A percentile compares a stretch with the other conserved stretches of the same genome.
Conservation (phyloP, 306 rosid species). For the Pyrus betulifolia region DNA sequence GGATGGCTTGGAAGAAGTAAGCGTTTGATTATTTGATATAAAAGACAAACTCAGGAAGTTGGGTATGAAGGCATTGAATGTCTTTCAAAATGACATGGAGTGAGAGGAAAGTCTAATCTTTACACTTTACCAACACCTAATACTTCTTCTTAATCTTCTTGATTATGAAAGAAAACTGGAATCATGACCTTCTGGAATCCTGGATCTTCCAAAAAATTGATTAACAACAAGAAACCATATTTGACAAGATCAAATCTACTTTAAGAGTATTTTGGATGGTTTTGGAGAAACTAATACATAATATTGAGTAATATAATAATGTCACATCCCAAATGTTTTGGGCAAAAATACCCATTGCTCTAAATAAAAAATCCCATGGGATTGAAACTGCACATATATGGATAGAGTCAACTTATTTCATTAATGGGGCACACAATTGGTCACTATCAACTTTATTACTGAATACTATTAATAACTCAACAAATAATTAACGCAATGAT, state of each 20-base stretch:
- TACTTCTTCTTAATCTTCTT: too few relatives aligned
- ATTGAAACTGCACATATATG: too few relatives aligned
- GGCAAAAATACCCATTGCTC: neutral
- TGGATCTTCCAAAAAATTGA: neutral
- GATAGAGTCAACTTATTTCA: too few relatives aligned
- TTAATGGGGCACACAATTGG: neutral
- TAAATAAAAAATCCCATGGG: neutral
- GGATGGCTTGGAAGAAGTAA: neutral
- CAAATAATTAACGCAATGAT: neutral
- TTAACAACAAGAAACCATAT: neutral
- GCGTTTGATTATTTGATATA: neutral
- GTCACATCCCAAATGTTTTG: neutral
- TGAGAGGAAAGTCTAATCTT: neutral
- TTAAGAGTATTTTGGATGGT: neutral
- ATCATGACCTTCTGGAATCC: too few relatives aligned
- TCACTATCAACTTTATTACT: too few relatives aligned
- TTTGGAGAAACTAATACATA: neutral
- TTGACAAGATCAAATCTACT: neutral
- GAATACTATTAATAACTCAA: too few relatives aligned
- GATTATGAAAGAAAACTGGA: too few relatives aligned
- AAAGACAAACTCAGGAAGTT: neutral
- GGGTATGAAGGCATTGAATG: neutral
- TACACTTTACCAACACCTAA: neutral
- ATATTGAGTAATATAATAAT: neutral
- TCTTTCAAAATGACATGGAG: neutral